Conservation (phyloP, 352 stramenopile species). For the Globisporangium apiculatum region DNA sequence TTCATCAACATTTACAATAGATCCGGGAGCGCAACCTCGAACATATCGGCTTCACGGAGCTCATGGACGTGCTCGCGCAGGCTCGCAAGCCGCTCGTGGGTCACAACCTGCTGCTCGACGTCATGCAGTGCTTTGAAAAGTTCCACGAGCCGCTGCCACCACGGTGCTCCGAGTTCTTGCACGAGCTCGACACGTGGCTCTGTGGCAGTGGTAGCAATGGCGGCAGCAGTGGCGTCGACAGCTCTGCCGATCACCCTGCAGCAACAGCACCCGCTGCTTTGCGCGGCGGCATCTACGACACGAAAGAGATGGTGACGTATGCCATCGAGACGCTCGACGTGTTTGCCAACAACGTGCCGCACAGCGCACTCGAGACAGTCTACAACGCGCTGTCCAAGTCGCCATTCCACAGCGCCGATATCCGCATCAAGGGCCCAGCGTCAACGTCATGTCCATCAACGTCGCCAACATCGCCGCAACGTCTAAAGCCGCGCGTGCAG, state of each 20-base stretch:
- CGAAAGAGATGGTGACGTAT: conserved; percentile 57
- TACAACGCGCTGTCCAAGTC: conserved; percentile 47
- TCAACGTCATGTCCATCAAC: background rate
- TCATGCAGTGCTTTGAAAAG: conserved; percentile 77
- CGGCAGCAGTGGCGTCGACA: background rate
- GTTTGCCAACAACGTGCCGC: conserved; percentile 46
- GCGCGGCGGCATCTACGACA: conserved; percentile 48
- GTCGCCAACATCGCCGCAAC: background rate
- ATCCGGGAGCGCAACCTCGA: conserved; percentile 41
- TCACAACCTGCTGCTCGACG: conserved; percentile 76
- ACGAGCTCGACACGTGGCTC: conserved; percentile 48
- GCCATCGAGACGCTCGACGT: conserved; percentile 60
- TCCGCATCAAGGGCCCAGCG: conserved; percentile 20
- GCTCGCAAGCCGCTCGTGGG: conserved; percentile 51
- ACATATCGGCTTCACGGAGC: conserved; percentile 57
- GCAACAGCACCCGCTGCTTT: background rate
- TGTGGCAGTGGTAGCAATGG: conserved; percentile 6
- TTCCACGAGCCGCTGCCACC: conserved; percentile 56
- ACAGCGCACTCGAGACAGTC: conserved; percentile 61
- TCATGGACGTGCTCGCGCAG: conserved; percentile 45
- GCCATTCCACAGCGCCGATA: conserved; percentile 56
- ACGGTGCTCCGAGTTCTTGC: conserved; percentile 50
- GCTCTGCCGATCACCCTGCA: background rate
- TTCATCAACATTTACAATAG: background rate
- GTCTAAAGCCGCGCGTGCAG: conserved; percentile 19